Base-by-base conservation (phyloP, 805 yeast genomes). In the Yarrowia keelungensis region DNA sequence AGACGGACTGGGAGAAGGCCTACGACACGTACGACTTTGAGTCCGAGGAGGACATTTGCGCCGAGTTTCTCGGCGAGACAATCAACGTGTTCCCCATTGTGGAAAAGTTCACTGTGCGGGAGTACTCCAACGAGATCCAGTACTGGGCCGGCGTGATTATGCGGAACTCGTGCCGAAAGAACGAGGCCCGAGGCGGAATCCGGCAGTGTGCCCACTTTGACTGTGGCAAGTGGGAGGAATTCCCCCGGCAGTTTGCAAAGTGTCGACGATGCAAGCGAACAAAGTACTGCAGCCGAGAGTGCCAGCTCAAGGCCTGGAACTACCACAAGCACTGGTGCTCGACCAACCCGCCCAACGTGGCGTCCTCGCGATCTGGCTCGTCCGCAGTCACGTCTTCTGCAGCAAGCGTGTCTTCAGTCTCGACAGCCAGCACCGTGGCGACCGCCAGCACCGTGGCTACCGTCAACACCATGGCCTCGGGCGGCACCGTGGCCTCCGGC, bases 101-200 rank as follows among this genome's bases (percentile, higher is more conserved):
- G 46, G 99, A 94, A 77, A 88, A 90, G 77, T 94, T 91, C 76
- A 94, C 98, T 0, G 85, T 86, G 19, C 83, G 83, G 68, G 82
- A 84, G 67, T 86, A 89, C 72, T 86, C 91, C 3, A 85, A 88
- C 51, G 97, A 93, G 73, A 87, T 92, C 82, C 89, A 90, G 73
- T 92, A 93, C 78, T 94, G 99, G 99, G 91, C 98, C 2, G 95
- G 97, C 3, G 97, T 94, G n/a, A 92, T 93, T 47, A 95, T 95
- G 93, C 83, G 98, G 68, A 95, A 95, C 77, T 92, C 97, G 0
- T 94, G 97, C 76, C 85, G 98, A 69, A 88, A 93, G 74, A 95
- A 94, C 76, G 98, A 93, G 75, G 77, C 84, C 51, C 84, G 89
- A 69, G 94, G 94, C 16, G 97, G 98, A 1, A 89, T 94, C 39